These are phyloP conservation scores for Suillus paluster DNA, from an alignment of 768 basidiomycete genomes.

Conservation along the genomic window DNA sequence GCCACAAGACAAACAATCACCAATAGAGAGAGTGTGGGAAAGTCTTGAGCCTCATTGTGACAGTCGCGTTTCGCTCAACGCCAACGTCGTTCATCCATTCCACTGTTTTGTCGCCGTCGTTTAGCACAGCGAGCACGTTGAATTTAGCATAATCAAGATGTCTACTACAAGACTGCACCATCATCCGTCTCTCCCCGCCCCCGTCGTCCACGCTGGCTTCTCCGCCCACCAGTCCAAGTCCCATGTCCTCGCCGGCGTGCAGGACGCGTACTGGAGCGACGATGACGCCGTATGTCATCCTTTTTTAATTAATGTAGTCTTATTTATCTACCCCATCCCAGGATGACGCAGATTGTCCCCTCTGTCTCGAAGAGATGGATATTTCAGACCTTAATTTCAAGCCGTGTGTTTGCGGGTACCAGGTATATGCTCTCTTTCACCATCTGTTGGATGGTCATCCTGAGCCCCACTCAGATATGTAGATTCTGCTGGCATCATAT, in stretches of 20 bases:
- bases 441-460: slow-evolving; percentile 10
- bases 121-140: slow-evolving; percentile 5
- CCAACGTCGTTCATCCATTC: slow-evolving; percentile 2
- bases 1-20: slow-evolving; percentile 4
- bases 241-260: slow-evolving; percentile 85
- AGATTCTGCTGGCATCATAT: slow-evolving; percentile 99
- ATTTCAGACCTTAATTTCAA: slow-evolving; percentile 99
- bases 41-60: slow-evolving; percentile 2
- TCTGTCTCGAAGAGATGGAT: slow-evolving; percentile 99
- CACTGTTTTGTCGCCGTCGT: slow-evolving; percentile 17
- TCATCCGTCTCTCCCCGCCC: slow-evolving; percentile 71
- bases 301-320: slow-evolving; percentile 16
- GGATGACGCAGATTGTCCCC: slow-evolving; percentile 98
- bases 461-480: slow-evolving; percentile 72
- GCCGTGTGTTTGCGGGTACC: slow-evolving; percentile 98
- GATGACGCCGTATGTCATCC: slow-evolving; percentile 72
- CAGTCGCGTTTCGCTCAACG: slow-evolving; percentile 8
- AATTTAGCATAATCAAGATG: slow-evolving; percentile 36
- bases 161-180: slow-evolving; percentile 59
- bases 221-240: slow-evolving; percentile 81
- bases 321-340: slow-evolving; percentile 39
- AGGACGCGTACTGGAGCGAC: slow-evolving; percentile 97
- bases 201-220: slow-evolving; percentile 72
- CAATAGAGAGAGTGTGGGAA: slow-evolving; percentile 7
- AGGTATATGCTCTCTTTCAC: slow-evolving; percentile 52